Evolutionary conservation across 371 early-diverging fungal genomes (phyloP).

Genomic region (Nematocida sp.): DNA sequence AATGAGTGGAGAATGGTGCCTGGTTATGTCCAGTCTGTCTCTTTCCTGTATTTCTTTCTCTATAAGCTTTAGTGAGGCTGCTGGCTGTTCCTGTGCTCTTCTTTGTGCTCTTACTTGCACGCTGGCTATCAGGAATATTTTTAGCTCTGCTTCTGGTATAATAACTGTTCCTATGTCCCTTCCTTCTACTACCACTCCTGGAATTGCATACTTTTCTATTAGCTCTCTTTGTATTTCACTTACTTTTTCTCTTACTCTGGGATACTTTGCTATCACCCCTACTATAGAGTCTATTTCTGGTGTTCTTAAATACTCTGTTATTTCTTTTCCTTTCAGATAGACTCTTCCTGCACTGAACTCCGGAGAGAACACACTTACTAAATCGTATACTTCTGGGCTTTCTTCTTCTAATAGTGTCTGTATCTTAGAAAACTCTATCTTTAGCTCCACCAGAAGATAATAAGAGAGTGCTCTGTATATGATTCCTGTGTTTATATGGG

Average conservation of each 20-base stretch:
- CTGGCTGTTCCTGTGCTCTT: conserved; percentile 63
- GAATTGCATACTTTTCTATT: conserved; percentile 59
- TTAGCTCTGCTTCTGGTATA: conserved; percentile 77
- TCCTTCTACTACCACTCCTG: conserved; percentile 81
- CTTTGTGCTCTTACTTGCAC: conserved; percentile 70
- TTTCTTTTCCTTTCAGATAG: conserved; percentile 68
- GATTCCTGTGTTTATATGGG: conserved; percentile 73
- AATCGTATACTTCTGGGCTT: neutral
- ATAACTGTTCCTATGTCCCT: conserved; percentile 81
- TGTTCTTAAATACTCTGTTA: conserved; percentile 69
- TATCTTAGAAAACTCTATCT: no score
- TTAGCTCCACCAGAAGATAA: conserved; percentile 35
- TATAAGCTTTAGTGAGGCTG: conserved; percentile 45
- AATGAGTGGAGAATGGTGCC: conserved; percentile 72
- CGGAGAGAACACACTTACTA: conserved; percentile 16
- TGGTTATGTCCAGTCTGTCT: conserved; percentile 71
- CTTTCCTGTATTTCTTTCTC: conserved; percentile 64
- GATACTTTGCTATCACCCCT: conserved; percentile 69
- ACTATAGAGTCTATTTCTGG: conserved; percentile 68
- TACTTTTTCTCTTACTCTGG: conserved; percentile 68
- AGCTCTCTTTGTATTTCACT: conserved; percentile 67
- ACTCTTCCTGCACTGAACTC: conserved; percentile 56
- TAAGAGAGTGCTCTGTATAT: conserved; percentile 65
- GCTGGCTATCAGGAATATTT: conserved; percentile 75
- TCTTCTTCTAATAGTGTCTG: neutral